Evolutionary conservation across 1,284 basidiomycete species (phyloP), one percentile per base, ranked within the genome.

Genomic region (Boletus sp.): DNA sequence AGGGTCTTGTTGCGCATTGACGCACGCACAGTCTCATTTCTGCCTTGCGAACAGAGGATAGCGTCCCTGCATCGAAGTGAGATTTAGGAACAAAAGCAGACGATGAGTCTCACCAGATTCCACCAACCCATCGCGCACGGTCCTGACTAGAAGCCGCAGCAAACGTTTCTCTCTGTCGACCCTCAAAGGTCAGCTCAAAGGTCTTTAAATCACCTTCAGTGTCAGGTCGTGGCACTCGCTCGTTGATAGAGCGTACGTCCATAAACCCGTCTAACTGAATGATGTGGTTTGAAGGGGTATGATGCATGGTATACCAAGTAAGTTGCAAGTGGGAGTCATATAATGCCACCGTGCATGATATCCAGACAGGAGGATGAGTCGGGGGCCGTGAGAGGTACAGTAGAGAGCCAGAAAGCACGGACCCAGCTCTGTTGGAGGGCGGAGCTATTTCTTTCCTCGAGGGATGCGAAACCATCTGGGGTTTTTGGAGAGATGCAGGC

Each of bases 51-150:
- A 4, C 70, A 67, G 23, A 86, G 65, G 20, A 86, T 72, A 2
- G 71, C 70, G 57, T 87, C 81, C 84, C 84, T 86, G 53, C 40
- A 40, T 38, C 37, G 30, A 44, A 20, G 44, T 56, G 16, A 55
- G 49, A 23, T 32, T 37, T 16, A 5, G 5, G 32, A 26, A 41
- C n/a, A 17, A 8, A 5, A 23, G 34, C 17, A 14, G 8, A 9
- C 30, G 12, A 37, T 40, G 30, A 10, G 51, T 23, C 72, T 54
- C 62, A 84, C 85, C 85, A 88, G 44, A 88, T 78, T 4, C 77
- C 74, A 56, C 78, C 82, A 44, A 88, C 75, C 85, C 85, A 88
- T 16, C 72, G 72, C 6, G 83, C 83, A 44, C 85, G 70, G 47
- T 84, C 81, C 50, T 75, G 72, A n/a, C 78, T 74, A 29, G 80